These are phyloP conservation scores for Coemansia interrupta DNA, from an alignment of 192 early-diverging fungal species.

Conservation along the genomic window DNA sequence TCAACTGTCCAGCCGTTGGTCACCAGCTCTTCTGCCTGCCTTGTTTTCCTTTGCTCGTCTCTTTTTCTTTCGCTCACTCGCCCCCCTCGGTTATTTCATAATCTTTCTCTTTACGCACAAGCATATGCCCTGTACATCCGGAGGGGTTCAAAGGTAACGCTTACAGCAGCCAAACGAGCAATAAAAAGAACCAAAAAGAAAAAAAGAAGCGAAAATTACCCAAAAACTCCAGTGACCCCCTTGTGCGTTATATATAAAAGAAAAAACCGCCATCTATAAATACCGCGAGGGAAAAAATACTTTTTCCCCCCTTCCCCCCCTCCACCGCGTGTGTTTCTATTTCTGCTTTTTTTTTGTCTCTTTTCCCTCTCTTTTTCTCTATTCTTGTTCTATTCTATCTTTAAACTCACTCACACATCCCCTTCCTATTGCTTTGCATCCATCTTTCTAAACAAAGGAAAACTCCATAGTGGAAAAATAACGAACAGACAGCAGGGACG, in stretches of 20 bases:
- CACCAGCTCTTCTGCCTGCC: background rate
- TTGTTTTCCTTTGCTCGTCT: conserved; percentile 1
- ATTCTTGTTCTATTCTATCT: conserved; percentile 1
- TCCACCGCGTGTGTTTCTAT: conserved; percentile 7
- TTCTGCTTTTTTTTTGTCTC: conserved; percentile 15
- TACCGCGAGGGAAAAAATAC: conserved; percentile 4
- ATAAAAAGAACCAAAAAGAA: background rate
- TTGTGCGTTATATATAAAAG: background rate
- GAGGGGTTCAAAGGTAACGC: background rate
- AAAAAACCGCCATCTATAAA: conserved; percentile 8
- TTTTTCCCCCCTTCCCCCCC: background rate
- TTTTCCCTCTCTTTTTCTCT: conserved; percentile 5
- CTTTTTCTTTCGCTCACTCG: conserved; percentile 5
- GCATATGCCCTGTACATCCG: background rate
- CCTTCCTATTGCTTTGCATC: background rate
- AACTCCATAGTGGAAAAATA: background rate
- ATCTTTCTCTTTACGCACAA: conserved; percentile 11
- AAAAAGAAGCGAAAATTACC: background rate
- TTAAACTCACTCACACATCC: background rate
- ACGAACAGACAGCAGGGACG: no score
- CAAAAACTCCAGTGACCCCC: background rate
- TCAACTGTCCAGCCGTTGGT: background rate
- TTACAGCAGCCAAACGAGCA: background rate
- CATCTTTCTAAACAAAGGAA: background rate
- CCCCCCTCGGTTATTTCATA: conserved; percentile 8